phyloP scores from a whole-genome alignment of 768 basidiomycete species.

The Calocera cornea region DNA sequence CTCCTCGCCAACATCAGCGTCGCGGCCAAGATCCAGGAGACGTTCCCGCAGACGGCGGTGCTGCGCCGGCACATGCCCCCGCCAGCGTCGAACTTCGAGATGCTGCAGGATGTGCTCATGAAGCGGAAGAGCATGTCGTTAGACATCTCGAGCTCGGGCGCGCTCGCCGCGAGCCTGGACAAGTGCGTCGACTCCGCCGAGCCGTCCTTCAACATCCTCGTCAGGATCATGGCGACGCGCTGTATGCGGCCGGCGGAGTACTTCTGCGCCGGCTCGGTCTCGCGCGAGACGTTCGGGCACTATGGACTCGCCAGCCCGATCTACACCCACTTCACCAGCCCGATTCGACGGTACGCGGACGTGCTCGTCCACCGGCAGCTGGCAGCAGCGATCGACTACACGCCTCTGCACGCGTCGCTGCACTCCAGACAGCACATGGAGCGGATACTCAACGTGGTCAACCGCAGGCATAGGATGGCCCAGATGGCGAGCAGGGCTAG shows the following conservation, averaged over 20 bases:
- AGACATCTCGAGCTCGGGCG: conserved; percentile 83
- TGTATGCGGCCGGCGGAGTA: conserved; percentile 99
- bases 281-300: conserved; percentile 84
- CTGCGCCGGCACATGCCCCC: conserved; percentile 84
- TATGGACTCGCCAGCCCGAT: conserved; percentile 96
- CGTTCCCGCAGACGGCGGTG: conserved; percentile 92
- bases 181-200: conserved; percentile 66
- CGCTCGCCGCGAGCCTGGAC: conserved; percentile 79
- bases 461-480: conserved; percentile 85
- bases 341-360: conserved; percentile 95
- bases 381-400: conserved; percentile 72
- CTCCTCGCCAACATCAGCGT: conserved; percentile 92
- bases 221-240: conserved; percentile 96
- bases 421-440: conserved; percentile 86
- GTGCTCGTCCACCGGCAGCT: conserved; percentile 91
- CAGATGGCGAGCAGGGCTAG: conserved; percentile 96
- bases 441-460: conserved; percentile 70
- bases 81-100: conserved; percentile 88
- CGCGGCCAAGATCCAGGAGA: conserved; percentile 79
- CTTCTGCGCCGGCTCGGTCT: conserved; percentile 89
- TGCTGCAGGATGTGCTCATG: conserved; percentile 76
- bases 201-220: conserved; percentile 91
- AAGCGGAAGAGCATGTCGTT: conserved; percentile 73
- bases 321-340: conserved; percentile 97
- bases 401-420: conserved; percentile 70